Evolutionary conservation across 371 early-diverging fungal species (phyloP).

Genomic region (Nematocida sp.): DNA sequence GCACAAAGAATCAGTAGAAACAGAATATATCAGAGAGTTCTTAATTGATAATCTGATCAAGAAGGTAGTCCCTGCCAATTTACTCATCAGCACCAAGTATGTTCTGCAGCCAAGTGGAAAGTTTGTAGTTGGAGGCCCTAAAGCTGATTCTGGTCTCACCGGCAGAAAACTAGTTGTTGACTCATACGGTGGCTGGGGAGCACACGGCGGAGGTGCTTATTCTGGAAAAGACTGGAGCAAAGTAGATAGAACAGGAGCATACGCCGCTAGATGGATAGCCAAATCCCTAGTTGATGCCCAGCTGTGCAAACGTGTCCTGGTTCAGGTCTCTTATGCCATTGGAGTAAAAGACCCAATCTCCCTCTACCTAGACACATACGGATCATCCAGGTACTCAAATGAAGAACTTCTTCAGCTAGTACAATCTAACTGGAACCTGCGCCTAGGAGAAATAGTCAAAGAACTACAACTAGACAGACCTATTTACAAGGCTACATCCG

Average conservation of each 20-base stretch:
- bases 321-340: conserved; percentile 96
- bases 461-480: conserved; percentile 90
- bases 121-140: conserved; percentile 97
- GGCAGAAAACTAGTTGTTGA: conserved; percentile 98
- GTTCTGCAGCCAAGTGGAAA: conserved; percentile 93
- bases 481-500: conserved; percentile 86
- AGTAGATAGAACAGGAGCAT: conserved; percentile 98
- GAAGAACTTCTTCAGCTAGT: conserved; percentile 80
- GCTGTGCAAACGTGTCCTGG: conserved; percentile 81
- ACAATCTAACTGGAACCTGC: conserved; percentile 89
- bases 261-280: conserved; percentile 96
- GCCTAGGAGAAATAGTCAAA: conserved; percentile 91
- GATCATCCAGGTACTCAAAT: conserved; percentile 78
- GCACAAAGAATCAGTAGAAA: conserved; percentile 78
- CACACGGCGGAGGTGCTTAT: conserved; percentile 99
- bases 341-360: conserved; percentile 94
- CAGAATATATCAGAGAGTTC: conserved; percentile 74
- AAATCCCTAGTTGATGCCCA: conserved; percentile 79
- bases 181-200: conserved; percentile 84
- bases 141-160: conserved; percentile 97
- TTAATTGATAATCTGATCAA: conserved; percentile 84
- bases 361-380: conserved; percentile 89
- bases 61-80: conserved; percentile 80
- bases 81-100: conserved; percentile 82
- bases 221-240: conserved; percentile 99